Conservation (phyloP, 2,329 filamentous ascomycete genomes). For the Aplosporella prunicola region DNA sequence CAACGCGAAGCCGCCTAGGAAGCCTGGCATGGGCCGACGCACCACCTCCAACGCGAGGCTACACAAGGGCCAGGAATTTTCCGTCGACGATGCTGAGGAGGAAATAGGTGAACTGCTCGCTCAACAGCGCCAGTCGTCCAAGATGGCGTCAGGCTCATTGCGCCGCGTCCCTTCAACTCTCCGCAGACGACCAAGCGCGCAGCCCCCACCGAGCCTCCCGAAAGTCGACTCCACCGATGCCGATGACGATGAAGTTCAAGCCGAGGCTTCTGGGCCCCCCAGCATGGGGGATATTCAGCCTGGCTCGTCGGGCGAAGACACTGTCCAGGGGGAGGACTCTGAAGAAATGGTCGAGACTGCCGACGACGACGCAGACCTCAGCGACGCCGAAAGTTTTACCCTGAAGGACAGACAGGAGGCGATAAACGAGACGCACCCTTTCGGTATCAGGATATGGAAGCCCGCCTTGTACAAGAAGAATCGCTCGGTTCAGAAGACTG, state of each 20-base stretch:
- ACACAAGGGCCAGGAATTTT: conserved; percentile 77
- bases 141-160: conserved; percentile 30
- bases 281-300: conserved; percentile 20
- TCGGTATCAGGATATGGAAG: conserved; percentile 98
- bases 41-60: conserved; percentile 66
- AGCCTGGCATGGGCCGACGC: conserved; percentile 63
- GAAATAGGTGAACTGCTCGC: conserved; percentile 65
- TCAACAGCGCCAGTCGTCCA: conserved; percentile 18
- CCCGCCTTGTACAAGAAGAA: conserved; percentile 96
- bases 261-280: background rate
- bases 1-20: conserved; percentile 54
- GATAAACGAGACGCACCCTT: conserved; percentile 97
- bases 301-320: conserved; percentile 28
- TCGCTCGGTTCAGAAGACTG: conserved; percentile 89
- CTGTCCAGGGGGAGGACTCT: conserved; percentile 32
- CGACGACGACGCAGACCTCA: conserved; percentile 63
- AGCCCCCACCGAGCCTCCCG: conserved; percentile 37
- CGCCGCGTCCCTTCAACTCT: conserved; percentile 44
- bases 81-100: conserved; percentile 74
- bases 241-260: conserved; percentile 15
- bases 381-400: conserved; percentile 95
- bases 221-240: conserved; percentile 37
- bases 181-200: conserved; percentile 39
- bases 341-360: conserved; percentile 45
- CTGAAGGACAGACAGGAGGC: conserved; percentile 93